Base-by-base conservation (phyloP, 2,329 filamentous ascomycete species). In the Neofusicoccum ribis region DNA sequence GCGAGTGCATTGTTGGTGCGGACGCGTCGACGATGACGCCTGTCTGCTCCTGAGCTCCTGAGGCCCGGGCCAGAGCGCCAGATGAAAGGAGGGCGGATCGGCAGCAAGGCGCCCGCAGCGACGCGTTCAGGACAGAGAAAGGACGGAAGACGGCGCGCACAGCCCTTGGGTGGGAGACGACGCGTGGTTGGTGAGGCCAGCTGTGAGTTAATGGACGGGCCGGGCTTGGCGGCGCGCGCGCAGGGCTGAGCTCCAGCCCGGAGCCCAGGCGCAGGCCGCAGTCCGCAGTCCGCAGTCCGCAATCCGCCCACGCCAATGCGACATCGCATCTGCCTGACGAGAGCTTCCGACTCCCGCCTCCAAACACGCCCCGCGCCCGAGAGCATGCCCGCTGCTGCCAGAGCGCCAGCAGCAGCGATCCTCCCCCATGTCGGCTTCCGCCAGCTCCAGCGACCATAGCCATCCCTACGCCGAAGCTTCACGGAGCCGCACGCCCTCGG, bases 381-480 rank as follows among this genome's bases (percentile, higher is more conserved):
- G 43, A 60, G 56, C 41, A 60, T 60, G 56, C 56, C 41, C 56
- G 56, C 43, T 60, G 56, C 43, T 60, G 56, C 43, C 31, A 15
- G 2, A n/a, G 15, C 27, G 56, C 56, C 37, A 46, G 59, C 59
- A 62, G 44, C 59, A 31, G 59, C 34, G n/a, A n/a, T 5, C 2
- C 20, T 8, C 14, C 6, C 41, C 15, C 59, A 62, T 62, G 59
- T 62, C 59, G 34, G 47, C 20, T 34, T 51, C 59, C 20, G 44
- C 59, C 59, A 36, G 43, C 56, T 47, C 54, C 9, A 37, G 20
- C 27, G 54, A 47, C 54, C 41, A 52, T 31, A 56, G 39, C 61
- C 61, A 46, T 27, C 27, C 51, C n/a, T 75, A 74, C 69, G 77
- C 78, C 72, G 72, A 80, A 77, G 78, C 80, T 67, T 82, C 81